Base-by-base conservation (phyloP, 2,329 filamentous ascomycete genomes). In the Tricladium varicosporioides region DNA sequence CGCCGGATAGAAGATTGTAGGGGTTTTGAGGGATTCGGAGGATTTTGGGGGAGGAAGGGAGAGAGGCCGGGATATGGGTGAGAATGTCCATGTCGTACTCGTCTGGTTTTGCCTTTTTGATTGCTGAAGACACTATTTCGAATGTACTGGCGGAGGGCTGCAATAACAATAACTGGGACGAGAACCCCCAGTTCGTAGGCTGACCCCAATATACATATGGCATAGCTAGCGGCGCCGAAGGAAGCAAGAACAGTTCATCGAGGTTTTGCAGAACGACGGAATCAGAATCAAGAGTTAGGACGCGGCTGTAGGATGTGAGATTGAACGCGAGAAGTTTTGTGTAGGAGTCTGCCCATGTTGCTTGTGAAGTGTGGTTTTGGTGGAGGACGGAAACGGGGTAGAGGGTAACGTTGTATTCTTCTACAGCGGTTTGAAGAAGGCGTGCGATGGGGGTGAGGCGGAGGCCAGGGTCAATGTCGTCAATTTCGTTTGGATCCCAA, bases 11-110 rank as follows among this genome's bases (percentile, higher is more conserved):
- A 9, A 54, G 36, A 14, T 78, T 77, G 63, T 83, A 85, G 5
- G 77, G 76, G 4, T 80, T 75, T 62, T 85, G 82, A 0, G 82
- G 81, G 5, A 86, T 73, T 7, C 83, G 76, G 61, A 83, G 63
- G 36, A n/a, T 11, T 40, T 40, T 40, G 36, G 10, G 10, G 36
- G 36, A 13, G 5, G 10, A 13, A 1, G 79, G 80, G 18, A 71
- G 75, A 33, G 77, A 69, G 3, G 74, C 75, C 62, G 81, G 85
- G 10, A 81, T 75, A 2, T 76, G 71, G 60, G 85, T 83, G 42
- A 85, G 27, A 15, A 66, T 65, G 22, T 65, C 61, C 59, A 69
- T 59, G 45, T 67, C 67, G 27, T 62, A 59, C 43, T 66, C 63
- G 16, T 65, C 57, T 1, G 59, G 48, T 19, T 51, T 56, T 0